Base-by-base conservation (phyloP, 495 filamentous ascomycete genomes). In the Pseudoneurospora amorphoporcata region DNA sequence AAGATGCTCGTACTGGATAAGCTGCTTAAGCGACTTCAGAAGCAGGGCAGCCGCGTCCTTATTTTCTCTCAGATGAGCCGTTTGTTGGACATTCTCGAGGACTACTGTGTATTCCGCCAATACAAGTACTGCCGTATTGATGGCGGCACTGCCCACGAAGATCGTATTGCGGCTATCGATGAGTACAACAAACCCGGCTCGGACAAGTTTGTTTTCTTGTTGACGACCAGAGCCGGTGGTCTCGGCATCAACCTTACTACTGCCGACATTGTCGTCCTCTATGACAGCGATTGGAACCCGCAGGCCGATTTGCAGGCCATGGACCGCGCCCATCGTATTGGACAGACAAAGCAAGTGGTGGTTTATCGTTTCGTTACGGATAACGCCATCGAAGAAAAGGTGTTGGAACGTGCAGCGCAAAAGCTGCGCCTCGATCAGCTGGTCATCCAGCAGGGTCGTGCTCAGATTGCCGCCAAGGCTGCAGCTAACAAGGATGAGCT, bases 51-150 rank as follows among this genome's bases (percentile, higher is more conserved):
- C 76, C 89, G 96, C 69, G 94, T 98, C 19, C 87, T 99, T 61
- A 99, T 99, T 77, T 99, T 99, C 85, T 98, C 96, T 0, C 96
- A 99, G 77, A 99, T 99, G 96, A 97, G 94, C 74, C 92, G 96
- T 87, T 88, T 98, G 39, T 84, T 99, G 35, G 96, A 99, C 78
- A 98, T 99, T 65, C 85, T 99, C 37, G 96, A 99, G 79, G 96
- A 99, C 80, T 99, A 99, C 83, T 97, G 94, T 76, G 93, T 98
- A 40, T 95, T 98, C 85, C 86, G 96, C 19, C 91, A 92, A 16
- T 97, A 91, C 83, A 91, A 97, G 70, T 99, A 99, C 81, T 98
- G 95, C 82, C 92, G 96, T 77, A 99, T 99, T 75, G 96, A 99
- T 80, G 96, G 96, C 73, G 91, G 93, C 9, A 99, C 96, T 3